Base-by-base conservation (phyloP, 75 land plant species). In the Picea sitchensis region DNA sequence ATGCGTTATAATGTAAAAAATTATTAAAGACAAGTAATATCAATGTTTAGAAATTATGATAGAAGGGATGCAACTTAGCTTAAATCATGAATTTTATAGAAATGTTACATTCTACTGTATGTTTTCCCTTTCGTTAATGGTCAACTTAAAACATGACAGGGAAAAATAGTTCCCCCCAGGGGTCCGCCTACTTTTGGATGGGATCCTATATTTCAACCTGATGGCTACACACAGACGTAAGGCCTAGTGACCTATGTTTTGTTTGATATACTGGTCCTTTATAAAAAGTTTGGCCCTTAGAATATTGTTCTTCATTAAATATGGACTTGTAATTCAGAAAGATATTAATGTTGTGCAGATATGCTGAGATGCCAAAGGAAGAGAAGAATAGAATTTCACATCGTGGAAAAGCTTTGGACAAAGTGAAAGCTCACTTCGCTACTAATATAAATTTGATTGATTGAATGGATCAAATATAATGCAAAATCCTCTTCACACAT, bases 171-270 rank as follows among this genome's bases (percentile, higher is more conserved):
- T 76, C 90, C 89, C 38, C 76, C 99, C 44, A 85, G 95, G 80
- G 99, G 99, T 15, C 92, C 94, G 0, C 75, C 77, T 76, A 92
- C 91, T 86, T 97, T 97, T 85, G 99, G 99, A 31, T 97, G 99
- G 99, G 99, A 97, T 87, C 98, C 99, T 26, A 88, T 97, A 41
- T 97, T 97, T 65, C 96, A 97, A 79, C 98, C 99, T 26, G 94
- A 91, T 84, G 99, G 99, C 18, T 95, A 79, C 73, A 88, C 89
- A 17, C 89, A 82, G 58, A 97, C 99, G 98, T 97, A 84, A 90
- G 90, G 57, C 54, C 2, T 36, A 71, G 21, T 38, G n/a, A 71
- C 0, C n/a, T 20, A 71, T 14, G 38, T 7, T 71, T 12, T 71
- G n/a, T 41, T 38, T 34, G 54, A 71, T n/a, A 20, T 38, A 44